Evolutionary conservation across 192 early-diverging fungal species (phyloP), one percentile per base, ranked within the genome.

Genomic region (Coemansia sp.): DNA sequence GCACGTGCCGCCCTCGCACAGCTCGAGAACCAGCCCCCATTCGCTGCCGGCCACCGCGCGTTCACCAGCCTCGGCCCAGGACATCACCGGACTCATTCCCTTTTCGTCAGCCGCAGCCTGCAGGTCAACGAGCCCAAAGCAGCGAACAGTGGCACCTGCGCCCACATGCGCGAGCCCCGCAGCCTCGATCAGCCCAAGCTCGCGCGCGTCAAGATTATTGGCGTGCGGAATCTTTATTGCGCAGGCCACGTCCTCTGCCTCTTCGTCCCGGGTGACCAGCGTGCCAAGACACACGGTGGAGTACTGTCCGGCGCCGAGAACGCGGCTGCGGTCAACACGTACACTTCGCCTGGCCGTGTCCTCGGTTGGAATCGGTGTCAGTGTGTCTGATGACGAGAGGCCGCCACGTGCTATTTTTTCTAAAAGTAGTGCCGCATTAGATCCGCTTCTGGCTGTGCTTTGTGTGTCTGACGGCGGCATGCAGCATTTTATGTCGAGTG

Each of bases 1-100:
- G 54, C 80, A 73, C 23, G 71, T 55, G 13, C 84, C 84, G 46
- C 73, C 27, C 33, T 73, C 72, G 62, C 84, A 86, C 50, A 80
- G 70, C 64, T 84, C 84, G 15, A 86, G 71, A 19, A 86, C 67
- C 41, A 84, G 51, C 10, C 64, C 68, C 82, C 80, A 81, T 30
- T 79, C 53, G 42, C 67, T 71, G 30, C 64, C 64, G 6, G 54
- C 43, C 21, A 73, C 61, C 18, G 61, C 67, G 33, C 44, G 63
- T 11, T 49, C 41, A 15, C 66, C 70, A 11, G 58, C 77, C 6
- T 51, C 50, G 9, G 62, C 62, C 71, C 70, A 80, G 47, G 34
- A 49, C 21, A 42, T 23, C 40, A 80, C 67, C 34, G 34, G 3
- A 22, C 24, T 49, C 61, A 63, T 18, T 52, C 34, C 38, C 41